phyloP scores from a whole-genome alignment of 2,329 filamentous ascomycete species.

The Fusarium sp. region DNA sequence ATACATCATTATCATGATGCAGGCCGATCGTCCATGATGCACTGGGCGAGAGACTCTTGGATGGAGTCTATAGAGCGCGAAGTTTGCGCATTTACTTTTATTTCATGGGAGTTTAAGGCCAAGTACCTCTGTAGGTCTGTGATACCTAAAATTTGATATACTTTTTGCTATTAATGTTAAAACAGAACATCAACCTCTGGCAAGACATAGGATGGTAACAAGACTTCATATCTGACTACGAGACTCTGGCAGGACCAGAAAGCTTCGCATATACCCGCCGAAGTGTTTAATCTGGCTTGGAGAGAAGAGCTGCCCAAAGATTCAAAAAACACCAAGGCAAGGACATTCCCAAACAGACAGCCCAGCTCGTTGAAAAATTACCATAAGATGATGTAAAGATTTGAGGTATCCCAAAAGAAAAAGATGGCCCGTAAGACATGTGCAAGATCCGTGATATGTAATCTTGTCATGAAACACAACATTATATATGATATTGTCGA shows the following conservation, averaged over 20 bases:
- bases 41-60: not conserved
- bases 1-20: not conserved
- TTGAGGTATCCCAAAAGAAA: not conserved
- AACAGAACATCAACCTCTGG: not conserved
- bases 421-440: not conserved
- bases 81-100: not conserved
- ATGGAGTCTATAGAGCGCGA: not conserved
- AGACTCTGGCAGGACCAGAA: not conserved
- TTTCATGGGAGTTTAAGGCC: not conserved
- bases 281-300: not conserved
- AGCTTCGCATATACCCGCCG: not conserved
- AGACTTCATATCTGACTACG: not conserved
- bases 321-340: not conserved
- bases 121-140: not conserved
- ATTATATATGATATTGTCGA: not conserved
- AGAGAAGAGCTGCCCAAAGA: not conserved
- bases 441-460: not conserved
- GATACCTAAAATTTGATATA: not conserved
- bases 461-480: not conserved
- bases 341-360: not conserved
- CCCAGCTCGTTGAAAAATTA: not conserved
- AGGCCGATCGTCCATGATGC: not conserved
- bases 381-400: not conserved
- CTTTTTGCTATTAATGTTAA: not conserved
- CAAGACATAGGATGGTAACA: not conserved